phyloP scores from a whole-genome alignment of 305 asterid genomes.

The Stenogyne calaminthoides region DNA sequence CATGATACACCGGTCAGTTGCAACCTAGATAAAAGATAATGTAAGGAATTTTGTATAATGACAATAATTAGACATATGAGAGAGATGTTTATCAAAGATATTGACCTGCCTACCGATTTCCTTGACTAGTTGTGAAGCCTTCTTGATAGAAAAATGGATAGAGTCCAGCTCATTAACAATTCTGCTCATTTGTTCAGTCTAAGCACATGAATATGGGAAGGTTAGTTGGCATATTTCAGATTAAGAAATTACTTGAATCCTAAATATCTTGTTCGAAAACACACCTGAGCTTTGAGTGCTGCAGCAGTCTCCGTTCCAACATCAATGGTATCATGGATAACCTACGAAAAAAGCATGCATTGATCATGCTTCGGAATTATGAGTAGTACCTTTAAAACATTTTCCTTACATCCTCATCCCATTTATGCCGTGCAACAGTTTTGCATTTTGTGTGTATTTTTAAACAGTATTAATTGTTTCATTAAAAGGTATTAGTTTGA shows the following conservation, averaged over 20 bases:
- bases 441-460: too few relatives aligned
- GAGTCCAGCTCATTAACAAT: slow-evolving; percentile 94
- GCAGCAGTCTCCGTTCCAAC: slow-evolving; percentile 98
- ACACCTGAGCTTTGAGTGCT: slow-evolving; percentile 96
- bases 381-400: slow-evolving; percentile 19
- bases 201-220: slow-evolving; percentile 27
- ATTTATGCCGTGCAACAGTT: not conserved
- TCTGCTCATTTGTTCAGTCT: slow-evolving; percentile 99
- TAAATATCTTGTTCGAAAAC: slow-evolving; percentile 36
- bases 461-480: too few relatives aligned
- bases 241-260: slow-evolving; percentile 24
- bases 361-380: slow-evolving; percentile 28
- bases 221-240: slow-evolving; percentile 26
- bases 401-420: slow-evolving; percentile 6
- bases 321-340: slow-evolving; percentile 79
- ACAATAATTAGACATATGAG: slow-evolving; percentile 23
- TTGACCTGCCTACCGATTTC: slow-evolving; percentile 99
- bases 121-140: slow-evolving; percentile 94
- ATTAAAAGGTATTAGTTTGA: too few relatives aligned
- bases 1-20: slow-evolving; percentile 97
- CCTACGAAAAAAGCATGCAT: slow-evolving; percentile 52
- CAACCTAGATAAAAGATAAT: slow-evolving; percentile 63
- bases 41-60: slow-evolving; percentile 33
- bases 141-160: slow-evolving; percentile 92
- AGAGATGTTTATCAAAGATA: slow-evolving; percentile 43